Conservation (phyloP, 495 filamentous ascomycete species). For the Pyrenula massariospora region DNA sequence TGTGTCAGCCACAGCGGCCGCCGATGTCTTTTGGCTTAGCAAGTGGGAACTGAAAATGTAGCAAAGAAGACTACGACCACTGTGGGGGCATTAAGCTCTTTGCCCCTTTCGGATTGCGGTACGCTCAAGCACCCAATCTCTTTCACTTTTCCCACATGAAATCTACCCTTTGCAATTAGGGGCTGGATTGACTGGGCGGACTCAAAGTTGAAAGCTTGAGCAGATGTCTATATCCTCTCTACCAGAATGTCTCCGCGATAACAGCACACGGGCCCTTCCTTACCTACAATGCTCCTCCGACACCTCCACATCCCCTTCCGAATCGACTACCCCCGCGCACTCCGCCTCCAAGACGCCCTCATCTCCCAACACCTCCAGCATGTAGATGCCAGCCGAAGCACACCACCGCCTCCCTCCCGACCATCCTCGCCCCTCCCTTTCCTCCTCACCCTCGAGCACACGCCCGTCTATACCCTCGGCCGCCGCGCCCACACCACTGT, state of each 20-base stretch:
- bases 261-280: background rate
- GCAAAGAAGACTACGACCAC: too few relatives aligned
- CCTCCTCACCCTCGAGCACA: slow-evolving; percentile 72
- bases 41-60: too few relatives aligned
- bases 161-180: too few relatives aligned
- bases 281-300: slow-evolving; percentile 35
- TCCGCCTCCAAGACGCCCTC: slow-evolving; percentile 35
- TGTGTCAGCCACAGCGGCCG: too few relatives aligned
- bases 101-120: too few relatives aligned
- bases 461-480: slow-evolving; percentile 82
- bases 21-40: too few relatives aligned
- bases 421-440: slow-evolving; percentile 44
- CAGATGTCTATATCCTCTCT: background rate
- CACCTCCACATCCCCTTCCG: slow-evolving; percentile 60
- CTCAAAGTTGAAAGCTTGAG: too few relatives aligned
- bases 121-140: too few relatives aligned
- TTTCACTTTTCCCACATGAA: too few relatives aligned
- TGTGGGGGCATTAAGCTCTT: too few relatives aligned
- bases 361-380: slow-evolving; percentile 31
- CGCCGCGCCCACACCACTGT: slow-evolving; percentile 62
- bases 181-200: too few relatives aligned
- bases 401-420: slow-evolving; percentile 12
- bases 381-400: slow-evolving; percentile 24
- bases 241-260: background rate
- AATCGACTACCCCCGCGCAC: slow-evolving; percentile 35